Conservation (phyloP, 345 rosid species). For the Gossypium rotundifolium region DNA sequence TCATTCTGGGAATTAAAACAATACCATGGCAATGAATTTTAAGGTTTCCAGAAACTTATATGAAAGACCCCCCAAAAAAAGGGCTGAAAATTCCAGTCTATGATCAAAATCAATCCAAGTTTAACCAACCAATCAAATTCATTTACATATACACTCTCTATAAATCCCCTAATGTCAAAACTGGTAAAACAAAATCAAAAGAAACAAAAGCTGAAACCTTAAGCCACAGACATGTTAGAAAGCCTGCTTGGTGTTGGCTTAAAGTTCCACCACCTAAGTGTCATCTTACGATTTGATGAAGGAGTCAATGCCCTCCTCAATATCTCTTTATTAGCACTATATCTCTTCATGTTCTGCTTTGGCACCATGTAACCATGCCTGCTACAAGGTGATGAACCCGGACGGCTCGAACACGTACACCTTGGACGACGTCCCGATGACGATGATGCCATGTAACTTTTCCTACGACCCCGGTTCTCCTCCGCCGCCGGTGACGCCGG, state of each 20-base stretch:
- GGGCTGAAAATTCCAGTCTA: neutral
- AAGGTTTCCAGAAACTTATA: neutral
- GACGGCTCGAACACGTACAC: conserved; percentile 21
- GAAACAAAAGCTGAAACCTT: neutral
- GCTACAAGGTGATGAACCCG: conserved; percentile 17
- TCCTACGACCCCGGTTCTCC: neutral
- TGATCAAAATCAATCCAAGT: neutral
- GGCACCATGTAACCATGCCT: conserved; percentile 36
- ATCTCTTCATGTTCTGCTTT: conserved; percentile 20
- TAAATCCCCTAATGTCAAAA: neutral
- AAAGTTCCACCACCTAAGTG: conserved; percentile 44
- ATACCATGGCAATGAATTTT: too few relatives aligned
- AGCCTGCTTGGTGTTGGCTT: conserved; percentile 47
- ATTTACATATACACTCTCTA: neutral
- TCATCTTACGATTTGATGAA: conserved; percentile 36
- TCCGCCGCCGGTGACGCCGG: neutral
- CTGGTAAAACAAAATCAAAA: neutral
- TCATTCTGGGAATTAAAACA: neutral
- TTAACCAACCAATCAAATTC: neutral
- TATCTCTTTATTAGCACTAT: conserved; percentile 29
- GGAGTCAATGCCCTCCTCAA: conserved; percentile 47
- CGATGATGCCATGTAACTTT: neutral
- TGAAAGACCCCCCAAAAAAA: neutral
- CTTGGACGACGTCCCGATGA: neutral
- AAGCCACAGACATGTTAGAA: conserved; percentile 39